phyloP scores from a whole-genome alignment of 768 basidiomycete species.

The Mycena floridula region DNA sequence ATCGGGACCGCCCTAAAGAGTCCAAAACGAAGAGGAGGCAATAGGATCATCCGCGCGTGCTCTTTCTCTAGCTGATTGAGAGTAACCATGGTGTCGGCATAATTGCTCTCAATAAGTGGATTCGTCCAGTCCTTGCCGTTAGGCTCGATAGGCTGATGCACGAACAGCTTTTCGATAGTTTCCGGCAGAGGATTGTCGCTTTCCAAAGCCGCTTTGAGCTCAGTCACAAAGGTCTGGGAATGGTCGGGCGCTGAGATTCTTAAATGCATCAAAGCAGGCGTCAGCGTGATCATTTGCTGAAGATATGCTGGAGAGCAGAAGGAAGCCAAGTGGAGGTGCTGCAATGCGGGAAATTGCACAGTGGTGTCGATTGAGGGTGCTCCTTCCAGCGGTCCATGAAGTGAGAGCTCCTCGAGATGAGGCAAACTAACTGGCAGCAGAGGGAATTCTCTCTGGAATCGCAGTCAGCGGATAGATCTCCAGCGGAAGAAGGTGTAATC shows the following conservation, averaged over 20 bases:
- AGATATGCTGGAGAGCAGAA: slow-evolving; percentile 11
- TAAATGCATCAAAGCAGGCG: slow-evolving; percentile 13
- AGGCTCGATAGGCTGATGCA: slow-evolving; percentile 15
- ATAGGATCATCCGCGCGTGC: slow-evolving; percentile 7
- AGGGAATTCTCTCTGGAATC: slow-evolving; percentile 16
- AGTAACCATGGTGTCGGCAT: slow-evolving; percentile 11
- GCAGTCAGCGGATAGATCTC: too few species aligned
- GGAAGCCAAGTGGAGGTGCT: slow-evolving; percentile 13
- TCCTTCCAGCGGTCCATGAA: slow-evolving; percentile 15
- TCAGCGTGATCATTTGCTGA: slow-evolving; percentile 8
- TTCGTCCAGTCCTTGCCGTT: slow-evolving; percentile 7
- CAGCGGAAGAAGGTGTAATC: too few species aligned
- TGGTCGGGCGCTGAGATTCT: slow-evolving; percentile 15
- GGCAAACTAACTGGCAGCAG: slow-evolving; percentile 16
- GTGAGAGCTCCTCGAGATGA: slow-evolving; percentile 11
- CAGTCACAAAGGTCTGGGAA: slow-evolving; percentile 8
- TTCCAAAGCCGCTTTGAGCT: slow-evolving; percentile 7
- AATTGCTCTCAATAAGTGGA: slow-evolving; percentile 1
- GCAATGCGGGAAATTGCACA: slow-evolving; percentile 10
- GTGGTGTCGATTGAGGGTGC: slow-evolving; percentile 1
- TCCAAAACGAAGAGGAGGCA: slow-evolving; percentile 11
- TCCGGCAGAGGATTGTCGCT: slow-evolving; percentile 2
- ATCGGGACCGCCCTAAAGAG: slow-evolving; percentile 16
- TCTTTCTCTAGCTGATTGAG: slow-evolving; percentile 6
- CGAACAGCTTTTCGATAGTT: slow-evolving; percentile 8